phyloP scores from a whole-genome alignment of 1,139 yeast species.

The Dujonia santamariae region DNA sequence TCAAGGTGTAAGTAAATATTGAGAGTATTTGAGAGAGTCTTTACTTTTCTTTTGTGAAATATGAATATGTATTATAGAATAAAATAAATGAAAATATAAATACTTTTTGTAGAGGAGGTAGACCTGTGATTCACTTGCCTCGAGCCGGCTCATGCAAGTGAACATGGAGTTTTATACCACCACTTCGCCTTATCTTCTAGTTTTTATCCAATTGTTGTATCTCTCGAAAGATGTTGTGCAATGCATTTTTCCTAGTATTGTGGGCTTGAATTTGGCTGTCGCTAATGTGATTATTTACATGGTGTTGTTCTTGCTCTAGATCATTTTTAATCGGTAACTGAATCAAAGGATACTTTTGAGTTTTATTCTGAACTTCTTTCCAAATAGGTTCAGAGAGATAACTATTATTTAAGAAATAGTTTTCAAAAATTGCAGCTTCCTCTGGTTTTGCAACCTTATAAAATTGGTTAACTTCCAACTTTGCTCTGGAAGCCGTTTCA shows the following conservation, averaged over 20 bases:
- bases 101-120: no score
- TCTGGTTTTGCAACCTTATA: constrained; percentile 1
- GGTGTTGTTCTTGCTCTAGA: no score
- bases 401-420: constrained; percentile 6
- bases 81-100: no score
- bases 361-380: constrained; percentile 7
- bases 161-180: no score
- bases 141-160: no score
- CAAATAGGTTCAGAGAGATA: constrained; percentile 9
- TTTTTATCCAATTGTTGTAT: not conserved
- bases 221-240: constrained; percentile 1
- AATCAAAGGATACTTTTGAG: constrained; percentile 7
- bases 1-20: no score
- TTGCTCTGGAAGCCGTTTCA: constrained; percentile 5
- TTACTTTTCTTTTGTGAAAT: no score
- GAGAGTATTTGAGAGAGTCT: no score
- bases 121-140: no score
- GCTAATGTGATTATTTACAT: no score
- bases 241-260: not conserved
- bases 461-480: constrained; percentile 2
- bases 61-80: no score
- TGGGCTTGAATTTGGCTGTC: no score
- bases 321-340: not conserved
- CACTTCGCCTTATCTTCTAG: not conserved
- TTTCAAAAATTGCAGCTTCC: constrained; percentile 4